Conservation (phyloP, 1,139 yeast genomes). For the Lodderomyces oxycetoniae region DNA sequence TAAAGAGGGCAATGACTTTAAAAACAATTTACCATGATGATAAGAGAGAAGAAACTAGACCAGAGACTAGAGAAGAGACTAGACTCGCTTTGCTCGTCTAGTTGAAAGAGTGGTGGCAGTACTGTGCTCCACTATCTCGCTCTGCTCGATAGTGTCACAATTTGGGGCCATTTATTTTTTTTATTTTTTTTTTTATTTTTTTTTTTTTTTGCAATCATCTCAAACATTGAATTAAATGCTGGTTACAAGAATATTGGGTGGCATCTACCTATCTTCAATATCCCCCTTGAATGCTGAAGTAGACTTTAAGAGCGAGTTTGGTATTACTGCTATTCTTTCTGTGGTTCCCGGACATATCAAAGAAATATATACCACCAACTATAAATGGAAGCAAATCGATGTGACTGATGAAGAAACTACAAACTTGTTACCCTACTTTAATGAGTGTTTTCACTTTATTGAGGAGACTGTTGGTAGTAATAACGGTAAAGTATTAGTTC, state of each 20-base stretch:
- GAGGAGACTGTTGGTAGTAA: conserved; percentile 40
- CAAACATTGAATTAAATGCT: too few species aligned
- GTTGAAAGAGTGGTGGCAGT: too few species aligned
- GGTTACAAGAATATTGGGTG: conserved; percentile 55
- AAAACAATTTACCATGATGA: too few species aligned
- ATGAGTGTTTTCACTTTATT: conserved; percentile 60
- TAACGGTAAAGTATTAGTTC: conserved; percentile 48
- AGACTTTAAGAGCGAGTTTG: conserved; percentile 40
- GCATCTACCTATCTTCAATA: conserved; percentile 57
- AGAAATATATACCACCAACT: conserved; percentile 40
- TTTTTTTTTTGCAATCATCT: too few species aligned
- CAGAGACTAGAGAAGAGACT: too few species aligned
- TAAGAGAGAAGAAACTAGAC: too few species aligned
- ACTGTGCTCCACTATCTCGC: too few species aligned
- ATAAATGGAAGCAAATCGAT: conserved; percentile 58
- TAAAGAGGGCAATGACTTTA: too few species aligned
- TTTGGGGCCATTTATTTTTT: too few species aligned
- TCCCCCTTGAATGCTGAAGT: conserved; percentile 45
- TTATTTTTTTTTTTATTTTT: too few species aligned
- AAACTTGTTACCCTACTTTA: conserved; percentile 60
- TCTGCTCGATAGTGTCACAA: too few species aligned
- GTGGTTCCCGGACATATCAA: conserved; percentile 64
- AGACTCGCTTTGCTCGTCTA: too few species aligned
- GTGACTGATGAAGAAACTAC: conserved; percentile 64
- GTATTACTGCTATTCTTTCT: conserved; percentile 67